Base-by-base conservation (phyloP, 2,329 filamentous ascomycete genomes). In the Fusarium sterilihyphosum region DNA sequence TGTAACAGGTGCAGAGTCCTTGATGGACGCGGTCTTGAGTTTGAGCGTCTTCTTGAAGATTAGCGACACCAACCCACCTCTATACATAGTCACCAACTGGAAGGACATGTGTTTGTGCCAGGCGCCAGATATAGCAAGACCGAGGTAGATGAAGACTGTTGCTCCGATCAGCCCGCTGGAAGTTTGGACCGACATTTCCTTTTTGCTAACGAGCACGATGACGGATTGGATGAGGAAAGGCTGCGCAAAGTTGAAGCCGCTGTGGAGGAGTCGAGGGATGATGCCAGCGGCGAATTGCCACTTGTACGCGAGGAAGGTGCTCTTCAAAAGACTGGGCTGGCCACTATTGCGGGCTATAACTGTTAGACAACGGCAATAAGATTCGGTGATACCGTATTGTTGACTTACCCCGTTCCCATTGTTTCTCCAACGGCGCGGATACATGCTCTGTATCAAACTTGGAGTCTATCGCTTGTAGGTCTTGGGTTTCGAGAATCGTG, bases 41-140 rank as follows among this genome's bases (percentile, higher is more conserved):
- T 76, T 72, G 2, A 86, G 65, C 0, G 85, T 86, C 73, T 87
- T 86, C 24, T 84, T 82, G 73, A 87, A 90, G 5, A 91, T 84
- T 72, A 89, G 79, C 0, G 86, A 84, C 8, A 82, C 75, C 4
- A 85, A 63, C 3, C 78, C 80, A 3, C 79, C 83, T 29, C 84
- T 80, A 38, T 80, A 77, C 78, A 83, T 81, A 14, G 82, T 81
- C 33, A 83, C 80, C 29, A 81, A 77, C 43, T 83, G 82, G 53
- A 77, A 81, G 0, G 82, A 81, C 29, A 80, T 73, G 63, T 85
- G 83, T 35, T 80, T 79, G 61, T 83, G 81, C 65, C 77, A 79
- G 5, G 70, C 60, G 3, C 52, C 50, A 67, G 79, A 70, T 60
- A 86, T 81, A 4, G 85, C 84, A 41, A 86, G 80, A 7, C 85